A percentile compares a stretch with the other conserved stretches of the same genome.
phyloP scores from a whole-genome alignment of 1,284 basidiomycete genomes.

The Naganishia cerealis region DNA sequence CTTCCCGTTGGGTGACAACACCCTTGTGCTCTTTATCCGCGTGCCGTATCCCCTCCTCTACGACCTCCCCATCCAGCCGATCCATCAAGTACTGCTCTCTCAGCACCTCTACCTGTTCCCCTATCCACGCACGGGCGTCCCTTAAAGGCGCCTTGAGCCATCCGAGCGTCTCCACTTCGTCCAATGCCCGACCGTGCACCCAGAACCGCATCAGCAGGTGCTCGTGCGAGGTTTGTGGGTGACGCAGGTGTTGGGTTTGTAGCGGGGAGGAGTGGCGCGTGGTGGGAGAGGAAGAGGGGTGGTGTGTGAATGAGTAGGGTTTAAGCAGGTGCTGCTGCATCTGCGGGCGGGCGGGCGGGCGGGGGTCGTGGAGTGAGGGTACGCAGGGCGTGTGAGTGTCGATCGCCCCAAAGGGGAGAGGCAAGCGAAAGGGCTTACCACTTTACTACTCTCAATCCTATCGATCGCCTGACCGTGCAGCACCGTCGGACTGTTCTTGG shows the following conservation, averaged over 20 bases:
- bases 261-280: conserved; percentile 49
- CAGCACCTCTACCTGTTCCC: conserved; percentile 8
- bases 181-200: conserved; percentile 50
- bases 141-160: conserved; percentile 36
- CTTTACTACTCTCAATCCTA: conserved; percentile 70
- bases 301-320: conserved; percentile 52
- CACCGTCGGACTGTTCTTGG: conserved; percentile 86
- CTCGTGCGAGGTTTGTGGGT: conserved; percentile 49
- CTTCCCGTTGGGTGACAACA: no score
- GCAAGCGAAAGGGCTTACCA: conserved; percentile 56
- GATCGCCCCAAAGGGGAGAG: no score
- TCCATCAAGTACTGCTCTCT: conserved; percentile 29
- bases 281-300: conserved; percentile 47
- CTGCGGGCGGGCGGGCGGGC: conserved; percentile 37
- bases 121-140: conserved; percentile 6
- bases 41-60: not conserved
- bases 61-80: conserved; percentile 6
- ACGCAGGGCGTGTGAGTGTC: no score
- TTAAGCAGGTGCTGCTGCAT: conserved; percentile 51
- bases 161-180: conserved; percentile 46
- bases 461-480: conserved; percentile 83
- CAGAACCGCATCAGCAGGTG: conserved; percentile 53
- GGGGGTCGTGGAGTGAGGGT: no score
- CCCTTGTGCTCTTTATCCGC: not conserved
- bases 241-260: conserved; percentile 43